Evolutionary conservation across 805 yeast genomes (phyloP), one percentile per base, ranked within the genome.

Genomic region (Barnettozyma vustinii): DNA sequence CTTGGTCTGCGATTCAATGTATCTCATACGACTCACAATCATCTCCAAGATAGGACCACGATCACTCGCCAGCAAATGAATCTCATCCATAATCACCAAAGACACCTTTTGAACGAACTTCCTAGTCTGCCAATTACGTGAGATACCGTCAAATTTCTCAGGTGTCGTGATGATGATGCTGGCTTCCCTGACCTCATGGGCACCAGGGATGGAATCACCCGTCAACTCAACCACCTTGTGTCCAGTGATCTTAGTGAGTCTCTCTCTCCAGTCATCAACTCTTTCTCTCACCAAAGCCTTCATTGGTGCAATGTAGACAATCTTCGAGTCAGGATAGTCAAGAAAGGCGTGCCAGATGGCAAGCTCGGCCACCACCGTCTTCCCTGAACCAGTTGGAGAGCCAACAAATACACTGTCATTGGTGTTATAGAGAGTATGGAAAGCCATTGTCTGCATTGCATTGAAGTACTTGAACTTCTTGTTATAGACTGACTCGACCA

Each of bases 371-470:
- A 95, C 98, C 32, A 94, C 85, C 0, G 99, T 94, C 66, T 94
- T 94, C 56, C 99, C 99, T 0, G 97, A 92, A 21, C 99, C 99
- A 2, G 99, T 94, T 3, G 99, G 99, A 0, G 98, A 90, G 9
- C 99, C 99, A 41, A 94, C 87, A 65, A 94, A 87, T 0, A 85
- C 91, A 63, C 86, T 87, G 1, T 84, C 76, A 53, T 85, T 79
- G 1, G 84, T 70, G 64, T 94, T 82, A 68, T 91, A 94, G 42
- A 94, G 68, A 0, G 96, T 79, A 62, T 91, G 96, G 69, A 94
- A 94, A 0, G 85, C 79, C 98, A 92, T 92, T 0, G 98, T 92
- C 68, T 94, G 99, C 97, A 94, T 91, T 4, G 99, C 98, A 63
- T 94, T 94, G 75, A 94, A 94, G 67, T 87, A 92, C 49, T 79